Percentiles rank a stretch among this genome's conserved stretches.
Conservation (phyloP, 106 monocot species). For the Alisma plantagoaquatica region DNA sequence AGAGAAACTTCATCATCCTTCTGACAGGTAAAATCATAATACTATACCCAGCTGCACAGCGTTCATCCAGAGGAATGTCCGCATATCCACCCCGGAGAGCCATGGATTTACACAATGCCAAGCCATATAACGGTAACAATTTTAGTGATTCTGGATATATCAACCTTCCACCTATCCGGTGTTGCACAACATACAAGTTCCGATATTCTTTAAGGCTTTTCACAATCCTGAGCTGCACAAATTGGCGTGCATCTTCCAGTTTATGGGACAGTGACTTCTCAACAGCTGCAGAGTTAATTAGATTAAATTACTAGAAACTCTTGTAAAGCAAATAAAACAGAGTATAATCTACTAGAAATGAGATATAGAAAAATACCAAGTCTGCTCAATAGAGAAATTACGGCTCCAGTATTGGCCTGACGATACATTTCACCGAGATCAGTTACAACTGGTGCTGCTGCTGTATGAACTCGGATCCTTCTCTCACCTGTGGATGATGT, state of each 20-base stretch:
- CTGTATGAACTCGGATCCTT: slow-evolving; percentile 84
- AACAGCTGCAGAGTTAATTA: slow-evolving; percentile 87
- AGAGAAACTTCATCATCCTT: slow-evolving; percentile 59
- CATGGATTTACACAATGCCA: slow-evolving; percentile 64
- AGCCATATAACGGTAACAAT: slow-evolving; percentile 60
- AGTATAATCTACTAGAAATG: background rate
- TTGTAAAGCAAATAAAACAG: background rate
- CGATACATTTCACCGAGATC: slow-evolving; percentile 97
- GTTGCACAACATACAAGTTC: slow-evolving; percentile 80
- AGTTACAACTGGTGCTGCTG: slow-evolving; percentile 87
- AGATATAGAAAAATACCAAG: slow-evolving; percentile 60
- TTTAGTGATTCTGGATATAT: slow-evolving; percentile 87
- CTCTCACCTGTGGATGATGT: slow-evolving; percentile 97
- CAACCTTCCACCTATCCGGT: slow-evolving; percentile 69
- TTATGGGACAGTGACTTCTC: slow-evolving; percentile 77
- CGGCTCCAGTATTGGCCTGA: slow-evolving; percentile 81
- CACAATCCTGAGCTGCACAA: slow-evolving; percentile 61
- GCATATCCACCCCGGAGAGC: slow-evolving; percentile 93
- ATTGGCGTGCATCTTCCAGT: slow-evolving; percentile 80
- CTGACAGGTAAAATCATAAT: slow-evolving; percentile 83
- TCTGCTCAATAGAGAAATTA: slow-evolving; percentile 60
- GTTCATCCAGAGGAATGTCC: slow-evolving; percentile 73
- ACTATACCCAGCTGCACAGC: slow-evolving; percentile 75
- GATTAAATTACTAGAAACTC: no score
- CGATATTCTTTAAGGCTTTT: slow-evolving; percentile 94